Evolutionary conservation across 495 filamentous ascomycete genomes (phyloP), one percentile per base, ranked within the genome.

Genomic region (Xylaria intraflava): DNA sequence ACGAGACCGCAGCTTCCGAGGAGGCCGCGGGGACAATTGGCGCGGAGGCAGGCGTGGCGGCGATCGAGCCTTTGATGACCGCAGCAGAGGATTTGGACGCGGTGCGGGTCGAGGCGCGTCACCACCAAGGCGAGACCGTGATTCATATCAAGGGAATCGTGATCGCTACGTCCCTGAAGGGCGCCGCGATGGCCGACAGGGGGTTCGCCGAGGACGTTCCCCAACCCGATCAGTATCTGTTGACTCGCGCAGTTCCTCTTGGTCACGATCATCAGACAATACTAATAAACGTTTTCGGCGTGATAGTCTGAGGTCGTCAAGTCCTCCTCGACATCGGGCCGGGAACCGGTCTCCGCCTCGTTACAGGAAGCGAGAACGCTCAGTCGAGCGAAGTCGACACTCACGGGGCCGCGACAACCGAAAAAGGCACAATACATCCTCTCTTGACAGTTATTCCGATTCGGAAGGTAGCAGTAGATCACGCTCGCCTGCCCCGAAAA

Each of bases 1-100:
- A 23, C 75, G 72, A 38, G 85, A 91, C 24, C 83, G 89, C 43
- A 74, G 84, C 52, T 79, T 81, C 43, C 73, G 83, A 55, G 75
- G 83, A 40, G 78, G 81, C 20, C 72, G 72, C 36, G 73, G 77
- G 30, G 71, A 74, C 35, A 73, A 72, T 26, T 74, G 74, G 64
- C 61, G 59, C 17, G 76, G 77, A 50, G 65, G 69, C 4, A 65
- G 68, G 42, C 69, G 68, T 39, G 79, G 81, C 47, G 74, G 76
- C 22, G 71, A 76, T 51, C 65, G 75, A 58, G 75, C 66, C 17
- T 70, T 70, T 52, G 73, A 73, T 27, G 62, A 70, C 33, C 62
- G 75, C n/a, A 62, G 68, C 30, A 72, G 73, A 52, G 73, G 72
- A 6, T 69, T 69, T 33, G 70, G 69, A 16, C 72, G 73, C 8